phyloP scores from a whole-genome alignment of 768 basidiomycete genomes.

The Amylocystis lapponica region DNA sequence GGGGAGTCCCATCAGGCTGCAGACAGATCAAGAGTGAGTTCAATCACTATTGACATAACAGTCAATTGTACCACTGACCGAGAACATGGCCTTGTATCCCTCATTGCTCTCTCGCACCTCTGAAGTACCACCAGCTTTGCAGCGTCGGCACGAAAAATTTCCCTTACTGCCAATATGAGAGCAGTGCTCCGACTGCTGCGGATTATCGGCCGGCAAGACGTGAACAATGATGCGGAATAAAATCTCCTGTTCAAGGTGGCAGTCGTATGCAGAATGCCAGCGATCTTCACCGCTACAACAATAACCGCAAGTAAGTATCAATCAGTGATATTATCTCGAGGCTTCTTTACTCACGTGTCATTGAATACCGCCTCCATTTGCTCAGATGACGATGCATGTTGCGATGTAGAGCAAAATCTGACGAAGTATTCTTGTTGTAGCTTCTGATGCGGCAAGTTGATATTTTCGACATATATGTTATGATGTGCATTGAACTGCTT shows the following conservation, averaged over 20 bases:
- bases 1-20: constrained; percentile 1
- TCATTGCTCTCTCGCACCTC: background rate
- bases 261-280: constrained; percentile 10
- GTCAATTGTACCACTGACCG: background rate
- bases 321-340: too few species aligned
- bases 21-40: too few species aligned
- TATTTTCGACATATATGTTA: constrained; percentile 34
- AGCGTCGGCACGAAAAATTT: constrained; percentile 32
- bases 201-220: constrained; percentile 18
- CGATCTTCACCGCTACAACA: constrained; percentile 1
- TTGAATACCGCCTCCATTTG: constrained; percentile 31
- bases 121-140: constrained; percentile 8
- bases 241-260: constrained; percentile 5
- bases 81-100: constrained; percentile 3
- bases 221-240: constrained; percentile 4
- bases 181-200: constrained; percentile 14
- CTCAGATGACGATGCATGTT: constrained; percentile 30
- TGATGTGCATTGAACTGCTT: constrained; percentile 43
- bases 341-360: constrained; percentile 20
- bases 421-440: constrained; percentile 32
- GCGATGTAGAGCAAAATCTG: constrained; percentile 36
- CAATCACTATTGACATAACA: background rate
- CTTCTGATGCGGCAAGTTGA: constrained; percentile 30
- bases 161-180: constrained; percentile 35
- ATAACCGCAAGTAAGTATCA: too few species aligned